Evolutionary conservation across 164 flowering plant species (phyloP).

Genomic region (Vitis labrusca): DNA sequence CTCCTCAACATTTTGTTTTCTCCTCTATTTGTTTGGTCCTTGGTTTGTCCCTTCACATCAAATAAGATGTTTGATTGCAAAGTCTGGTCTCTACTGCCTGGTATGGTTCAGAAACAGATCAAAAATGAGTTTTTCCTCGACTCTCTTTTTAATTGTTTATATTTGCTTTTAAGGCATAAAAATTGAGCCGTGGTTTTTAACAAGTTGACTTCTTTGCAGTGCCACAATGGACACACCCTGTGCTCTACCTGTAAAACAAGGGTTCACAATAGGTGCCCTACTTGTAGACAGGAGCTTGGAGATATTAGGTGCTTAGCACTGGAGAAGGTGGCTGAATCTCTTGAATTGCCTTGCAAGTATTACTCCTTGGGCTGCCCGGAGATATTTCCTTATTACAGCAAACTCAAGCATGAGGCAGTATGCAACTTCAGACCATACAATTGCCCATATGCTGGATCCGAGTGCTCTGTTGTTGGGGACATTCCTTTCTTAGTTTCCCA

Average conservation of each 20-base stretch:
- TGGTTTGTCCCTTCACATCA: background rate
- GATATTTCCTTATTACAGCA: constrained; percentile 72
- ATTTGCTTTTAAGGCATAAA: no score
- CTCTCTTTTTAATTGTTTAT: no score
- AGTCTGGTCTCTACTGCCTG: no score
- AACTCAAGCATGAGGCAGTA: constrained; percentile 59
- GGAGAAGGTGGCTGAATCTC: constrained; percentile 80
- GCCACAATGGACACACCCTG: constrained; percentile 72
- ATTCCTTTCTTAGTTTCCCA: constrained; percentile 84
- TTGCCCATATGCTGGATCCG: constrained; percentile 89
- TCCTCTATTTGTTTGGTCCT: background rate
- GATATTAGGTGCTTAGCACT: constrained; percentile 72
- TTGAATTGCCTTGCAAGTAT: constrained; percentile 70
- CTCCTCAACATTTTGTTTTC: background rate
- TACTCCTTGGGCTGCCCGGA: constrained; percentile 61
- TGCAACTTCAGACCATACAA: constrained; percentile 74
- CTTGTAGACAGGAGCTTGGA: constrained; percentile 74
- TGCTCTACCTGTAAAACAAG: constrained; percentile 71
- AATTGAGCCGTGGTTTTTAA: background rate
- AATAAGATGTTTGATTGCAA: no score
- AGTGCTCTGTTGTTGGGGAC: constrained; percentile 80
- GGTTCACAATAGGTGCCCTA: constrained; percentile 72
- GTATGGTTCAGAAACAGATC: no score
- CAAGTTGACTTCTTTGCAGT: constrained; percentile 39
- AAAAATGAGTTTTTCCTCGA: no score